phyloP scores from a whole-genome alignment of 352 stramenopile species.

The Pythium graminicola region DNA sequence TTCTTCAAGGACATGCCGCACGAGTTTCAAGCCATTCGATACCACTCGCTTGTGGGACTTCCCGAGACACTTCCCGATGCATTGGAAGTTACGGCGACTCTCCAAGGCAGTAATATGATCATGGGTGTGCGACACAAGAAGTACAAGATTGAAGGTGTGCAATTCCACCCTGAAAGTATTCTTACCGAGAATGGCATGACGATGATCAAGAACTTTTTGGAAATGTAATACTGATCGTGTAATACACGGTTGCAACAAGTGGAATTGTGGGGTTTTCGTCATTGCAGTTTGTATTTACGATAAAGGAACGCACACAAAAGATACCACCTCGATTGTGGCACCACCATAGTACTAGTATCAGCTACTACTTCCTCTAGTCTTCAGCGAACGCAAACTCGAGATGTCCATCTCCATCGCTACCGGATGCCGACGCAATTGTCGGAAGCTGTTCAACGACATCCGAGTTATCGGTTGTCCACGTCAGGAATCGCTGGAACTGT shows the following conservation, averaged over 20 bases:
- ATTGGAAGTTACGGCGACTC: constrained; percentile 74
- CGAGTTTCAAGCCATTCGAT: constrained; percentile 80
- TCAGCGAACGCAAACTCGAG: constrained; percentile 77
- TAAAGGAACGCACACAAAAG: neutral
- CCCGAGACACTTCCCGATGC: constrained; percentile 72
- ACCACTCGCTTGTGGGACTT: constrained; percentile 82
- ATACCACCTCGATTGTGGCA: neutral
- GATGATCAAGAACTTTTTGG: constrained; percentile 85
- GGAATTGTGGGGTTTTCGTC: neutral
- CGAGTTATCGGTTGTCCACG: constrained; percentile 70
- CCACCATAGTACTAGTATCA: neutral
- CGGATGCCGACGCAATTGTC: constrained; percentile 24
- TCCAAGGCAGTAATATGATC: constrained; percentile 83
- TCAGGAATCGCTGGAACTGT: constrained; percentile 80
- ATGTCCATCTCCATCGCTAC: constrained; percentile 34
- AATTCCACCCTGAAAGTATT: constrained; percentile 88
- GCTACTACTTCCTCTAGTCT: constrained; percentile 37
- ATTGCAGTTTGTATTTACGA: constrained; percentile 8
- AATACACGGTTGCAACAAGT: too few species aligned
- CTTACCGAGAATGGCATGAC: constrained; percentile 74
- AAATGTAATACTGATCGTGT: constrained; percentile 78
- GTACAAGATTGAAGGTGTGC: constrained; percentile 81
- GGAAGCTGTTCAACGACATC: constrained; percentile 67
- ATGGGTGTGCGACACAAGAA: constrained; percentile 86
- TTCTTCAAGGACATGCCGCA: constrained; percentile 76